Conservation (phyloP, 306 rosid species). For the Gleditsia sinensis region DNA sequence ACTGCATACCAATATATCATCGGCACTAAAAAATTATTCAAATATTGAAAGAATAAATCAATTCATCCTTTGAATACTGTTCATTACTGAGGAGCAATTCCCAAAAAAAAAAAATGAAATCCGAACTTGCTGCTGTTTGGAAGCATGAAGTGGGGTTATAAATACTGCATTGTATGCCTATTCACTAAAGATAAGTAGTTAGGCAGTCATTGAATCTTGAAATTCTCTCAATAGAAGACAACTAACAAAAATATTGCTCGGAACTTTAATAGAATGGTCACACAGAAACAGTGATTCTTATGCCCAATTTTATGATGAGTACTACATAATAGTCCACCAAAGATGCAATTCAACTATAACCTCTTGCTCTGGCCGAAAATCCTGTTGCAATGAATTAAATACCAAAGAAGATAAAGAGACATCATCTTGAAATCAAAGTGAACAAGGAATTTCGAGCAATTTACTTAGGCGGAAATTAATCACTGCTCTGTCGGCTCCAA, state of each 20-base stretch:
- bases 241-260: no score
- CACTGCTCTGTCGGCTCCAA: not conserved
- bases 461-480: no score
- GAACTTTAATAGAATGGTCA: no score
- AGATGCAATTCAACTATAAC: not conserved
- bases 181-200: not conserved
- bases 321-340: constrained; percentile 1
- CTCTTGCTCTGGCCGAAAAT: not conserved
- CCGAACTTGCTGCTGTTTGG: not conserved
- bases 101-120: not conserved
- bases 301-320: not conserved
- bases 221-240: not conserved
- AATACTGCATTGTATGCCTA: not conserved
- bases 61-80: not conserved
- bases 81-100: not conserved
- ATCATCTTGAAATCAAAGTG: not conserved
- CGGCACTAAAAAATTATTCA: not conserved
- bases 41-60: not conserved
- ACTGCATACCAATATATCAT: no score
- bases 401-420: not conserved
- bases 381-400: not conserved
- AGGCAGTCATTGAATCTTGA: not conserved
- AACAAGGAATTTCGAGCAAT: not conserved
- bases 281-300: not conserved
- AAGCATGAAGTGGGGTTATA: not conserved